Evolutionary conservation across 257 asterid species (phyloP), one percentile per base, ranked within the genome.

Genomic region (Nicotiana undulata): DNA sequence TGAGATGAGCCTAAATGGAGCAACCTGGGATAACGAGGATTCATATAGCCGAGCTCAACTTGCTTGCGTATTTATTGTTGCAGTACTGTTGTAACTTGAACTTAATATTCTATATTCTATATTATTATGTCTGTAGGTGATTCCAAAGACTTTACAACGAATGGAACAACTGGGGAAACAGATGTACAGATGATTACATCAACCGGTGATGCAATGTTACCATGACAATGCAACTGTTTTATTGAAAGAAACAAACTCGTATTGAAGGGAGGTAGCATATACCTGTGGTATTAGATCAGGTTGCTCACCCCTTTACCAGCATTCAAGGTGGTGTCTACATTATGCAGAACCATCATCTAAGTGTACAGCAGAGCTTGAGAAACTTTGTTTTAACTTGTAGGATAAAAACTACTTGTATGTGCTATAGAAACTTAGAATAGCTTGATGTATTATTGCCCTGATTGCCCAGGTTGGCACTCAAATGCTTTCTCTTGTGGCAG

Each of bases 391-490:
- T 55, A 61, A 83, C 64, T 83, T 79, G 75, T 87, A 83, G 89
- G 83, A 82, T 80, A 63, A 78, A 59, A 59, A 55, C 79, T 66
- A 40, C 32, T 72, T 29, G 22, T 61, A 79, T 79, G 85, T 85
- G 86, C 82, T 59, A 82, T 84, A 79, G 87, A 82, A 61, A 49
- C 67, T 53, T 86, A 81, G 89, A 81, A 83, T 86, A 83, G 92
- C 86, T 80, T 79, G 75, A 53, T 77, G 79, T 79, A 64, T 84
- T 74, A 37, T 22, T 68, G 82, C 65, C 88, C 84, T 82, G 85
- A 91, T 93, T 93, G 94, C 97, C 97, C 97, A 93, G 97, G 94
- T 90, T 89, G 85, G 96, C 92, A 65, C 81, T 79, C 75, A 81
- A 79, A 83, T 20, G 96, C 92, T 88, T 78, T 88, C 97, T 89